These are phyloP conservation scores for Leccinum boreale DNA, from an alignment of 768 basidiomycete genomes.

Conservation along the genomic window DNA sequence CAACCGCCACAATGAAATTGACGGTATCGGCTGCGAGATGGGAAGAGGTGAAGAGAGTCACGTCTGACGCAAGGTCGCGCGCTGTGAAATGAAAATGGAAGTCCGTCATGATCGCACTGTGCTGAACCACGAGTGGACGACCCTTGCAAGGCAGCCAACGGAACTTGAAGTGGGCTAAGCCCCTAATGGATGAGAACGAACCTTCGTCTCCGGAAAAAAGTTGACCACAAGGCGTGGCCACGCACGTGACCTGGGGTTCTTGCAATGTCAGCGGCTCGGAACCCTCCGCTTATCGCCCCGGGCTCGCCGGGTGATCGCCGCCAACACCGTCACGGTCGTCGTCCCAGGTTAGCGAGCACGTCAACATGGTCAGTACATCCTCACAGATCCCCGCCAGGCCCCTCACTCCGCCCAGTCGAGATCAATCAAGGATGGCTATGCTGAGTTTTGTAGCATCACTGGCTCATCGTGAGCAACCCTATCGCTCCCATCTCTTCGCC, in stretches of 20 bases:
- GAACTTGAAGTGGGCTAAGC: constrained; percentile 13
- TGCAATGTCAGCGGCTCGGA: constrained; percentile 18
- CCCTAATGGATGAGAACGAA: constrained; percentile 1
- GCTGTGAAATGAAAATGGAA: constrained; percentile 20
- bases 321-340: neutral
- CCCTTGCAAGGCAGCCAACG: constrained; percentile 10
- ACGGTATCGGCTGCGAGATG: constrained; percentile 14
- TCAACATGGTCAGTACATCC: constrained; percentile 22
- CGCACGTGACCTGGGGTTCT: constrained; percentile 19
- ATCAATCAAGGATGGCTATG: constrained; percentile 41
- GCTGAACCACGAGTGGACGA: constrained; percentile 6
- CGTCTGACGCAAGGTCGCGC: constrained; percentile 7
- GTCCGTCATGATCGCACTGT: constrained; percentile 11
- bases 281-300: constrained; percentile 17
- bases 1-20: constrained; percentile 3
- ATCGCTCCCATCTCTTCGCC: neutral
- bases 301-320: neutral
- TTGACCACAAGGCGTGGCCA: neutral
- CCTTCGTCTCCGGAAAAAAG: neutral
- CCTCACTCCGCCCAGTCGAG: constrained; percentile 22
- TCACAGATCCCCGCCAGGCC: neutral
- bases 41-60: neutral
- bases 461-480: constrained; percentile 58
- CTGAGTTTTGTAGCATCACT: constrained; percentile 65
- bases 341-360: constrained; percentile 5